These are phyloP conservation scores for Cordyceps cicadae DNA, from an alignment of 2,329 filamentous ascomycete species.

Conservation along the genomic window DNA sequence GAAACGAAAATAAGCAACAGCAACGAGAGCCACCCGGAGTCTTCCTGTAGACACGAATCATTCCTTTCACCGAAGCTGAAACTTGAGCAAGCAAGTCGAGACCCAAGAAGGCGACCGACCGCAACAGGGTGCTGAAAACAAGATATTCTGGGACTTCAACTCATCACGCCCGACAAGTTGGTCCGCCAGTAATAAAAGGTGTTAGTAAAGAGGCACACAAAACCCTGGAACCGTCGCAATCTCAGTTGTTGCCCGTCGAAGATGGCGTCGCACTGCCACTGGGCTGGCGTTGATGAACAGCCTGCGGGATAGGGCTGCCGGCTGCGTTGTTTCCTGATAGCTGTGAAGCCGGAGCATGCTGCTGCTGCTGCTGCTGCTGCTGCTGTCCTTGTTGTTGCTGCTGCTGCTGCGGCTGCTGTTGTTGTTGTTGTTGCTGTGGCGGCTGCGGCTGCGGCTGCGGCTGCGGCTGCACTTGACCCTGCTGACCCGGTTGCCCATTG, in stretches of 20 bases:
- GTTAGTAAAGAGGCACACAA: neutral
- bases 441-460: constrained; percentile 20
- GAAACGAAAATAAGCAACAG: no score
- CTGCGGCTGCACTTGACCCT: neutral
- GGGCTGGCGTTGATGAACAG: constrained; percentile 24
- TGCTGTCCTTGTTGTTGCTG: constrained; percentile 15
- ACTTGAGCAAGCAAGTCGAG: neutral
- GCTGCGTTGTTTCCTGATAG: neutral
- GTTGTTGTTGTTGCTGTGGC: constrained; percentile 13
- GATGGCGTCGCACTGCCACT: constrained; percentile 33
- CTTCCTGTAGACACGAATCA: no score
- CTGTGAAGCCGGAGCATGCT: constrained; percentile 8
- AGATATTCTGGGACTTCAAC: neutral
- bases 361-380: constrained; percentile 12
- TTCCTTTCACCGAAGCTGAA: no score
- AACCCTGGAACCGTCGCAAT: neutral
- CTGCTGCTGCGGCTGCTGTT: constrained; percentile 15
- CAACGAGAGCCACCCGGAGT: no score
- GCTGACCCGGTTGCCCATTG: no score
- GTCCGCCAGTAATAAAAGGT: neutral
- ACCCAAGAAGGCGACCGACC: neutral
- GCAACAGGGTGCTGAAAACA: neutral
- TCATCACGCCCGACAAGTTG: neutral
- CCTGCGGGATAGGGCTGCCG: constrained; percentile 6
- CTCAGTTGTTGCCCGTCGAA: constrained; percentile 22